These are phyloP conservation scores for Claviceps capensis DNA, from an alignment of 2,329 filamentous ascomycete species.

Conservation along the genomic window DNA sequence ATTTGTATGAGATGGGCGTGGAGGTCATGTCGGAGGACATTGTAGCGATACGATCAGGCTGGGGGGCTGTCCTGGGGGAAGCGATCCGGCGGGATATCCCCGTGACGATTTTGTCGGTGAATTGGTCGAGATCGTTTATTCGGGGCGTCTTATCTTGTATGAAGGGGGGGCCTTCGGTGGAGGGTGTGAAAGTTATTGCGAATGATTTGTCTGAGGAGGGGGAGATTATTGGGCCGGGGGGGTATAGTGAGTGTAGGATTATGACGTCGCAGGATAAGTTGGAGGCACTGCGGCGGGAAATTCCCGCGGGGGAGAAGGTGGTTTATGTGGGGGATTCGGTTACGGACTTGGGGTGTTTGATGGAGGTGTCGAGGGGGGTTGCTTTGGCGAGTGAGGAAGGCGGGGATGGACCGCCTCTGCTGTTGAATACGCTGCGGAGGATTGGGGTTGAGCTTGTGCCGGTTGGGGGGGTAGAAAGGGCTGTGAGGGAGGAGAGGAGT, in stretches of 20 bases:
- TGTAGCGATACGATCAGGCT: constrained; percentile 26
- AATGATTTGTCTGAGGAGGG: constrained; percentile 29
- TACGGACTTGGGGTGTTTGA: constrained; percentile 41
- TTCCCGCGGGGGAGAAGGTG: constrained; percentile 10
- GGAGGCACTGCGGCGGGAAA: constrained; percentile 18
- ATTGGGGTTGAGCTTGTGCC: constrained; percentile 25
- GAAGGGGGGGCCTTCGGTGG: too few species aligned
- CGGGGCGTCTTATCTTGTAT: constrained; percentile 23
- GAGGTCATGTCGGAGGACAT: constrained; percentile 19
- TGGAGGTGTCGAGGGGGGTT: constrained; percentile 27
- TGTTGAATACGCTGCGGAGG: constrained; percentile 24
- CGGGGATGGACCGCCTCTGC: constrained; percentile 7
- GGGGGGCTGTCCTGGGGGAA: constrained; percentile 18
- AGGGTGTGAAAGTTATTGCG: constrained; percentile 22
- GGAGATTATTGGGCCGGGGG: constrained; percentile 24
- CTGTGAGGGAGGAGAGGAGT: constrained; percentile 5
- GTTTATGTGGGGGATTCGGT: constrained; percentile 46
- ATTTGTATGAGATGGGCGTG: constrained; percentile 24
- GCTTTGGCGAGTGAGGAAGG: constrained; percentile 27
- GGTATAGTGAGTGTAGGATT: constrained; percentile 10
- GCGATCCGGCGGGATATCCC: constrained; percentile 19
- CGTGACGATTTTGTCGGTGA: constrained; percentile 35
- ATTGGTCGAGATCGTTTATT: constrained; percentile 37
- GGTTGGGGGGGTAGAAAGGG: constrained; percentile 9
- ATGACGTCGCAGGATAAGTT: constrained; percentile 34